Base-by-base conservation (phyloP, 805 yeast species). In the Helenozyma baotianmanensis region DNA sequence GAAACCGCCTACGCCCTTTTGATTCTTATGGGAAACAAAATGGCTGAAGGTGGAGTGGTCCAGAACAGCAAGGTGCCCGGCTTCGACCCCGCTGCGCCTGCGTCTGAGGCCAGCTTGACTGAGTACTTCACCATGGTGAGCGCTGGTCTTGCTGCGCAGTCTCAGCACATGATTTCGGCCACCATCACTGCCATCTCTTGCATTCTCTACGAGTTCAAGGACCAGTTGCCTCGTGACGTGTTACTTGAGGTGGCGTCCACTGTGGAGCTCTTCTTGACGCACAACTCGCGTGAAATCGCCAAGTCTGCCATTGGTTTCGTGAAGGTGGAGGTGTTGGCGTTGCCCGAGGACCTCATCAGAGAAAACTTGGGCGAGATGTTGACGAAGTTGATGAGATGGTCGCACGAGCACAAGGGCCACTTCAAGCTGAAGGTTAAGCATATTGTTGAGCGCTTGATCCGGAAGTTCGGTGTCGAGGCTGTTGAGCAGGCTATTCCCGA, bases 121-220 rank as follows among this genome's bases (percentile, higher is more conserved):
- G 96, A 89, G 60, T 89, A 71, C 54, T 86, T 90, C 66, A 87
- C 94, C 19, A 86, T 92, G 82, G 82, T 90, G 19, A 77, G 90
- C 58, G 98, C 97, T 18, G 99, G 98, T 65, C 69, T 94, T 46
- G 96, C 92, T 23, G 96, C 96, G 36, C 80, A 83, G 44, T 75
- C 92, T 19, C 90, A 94, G 22, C 95, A 90, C 63, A 90, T 90
- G 96, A 84, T 92, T 21, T 85, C 96, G 51, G 97, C 97, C n/a
- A 50, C 72, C 26, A 79, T 92, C 48, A 88, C 96, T 6, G 94
- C 96, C 0, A 67, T 90, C 34, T 80, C 95, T 27, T 81, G 96
- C 53, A 64, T 90, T 27, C 70, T 92, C 24, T 90, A 79, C 59
- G 97, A 92, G 60, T 94, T 85, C 63, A 81, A 81, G 48, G 75